Conservation (phyloP, 768 basidiomycete species). For the Leccinum subgranulosum region DNA sequence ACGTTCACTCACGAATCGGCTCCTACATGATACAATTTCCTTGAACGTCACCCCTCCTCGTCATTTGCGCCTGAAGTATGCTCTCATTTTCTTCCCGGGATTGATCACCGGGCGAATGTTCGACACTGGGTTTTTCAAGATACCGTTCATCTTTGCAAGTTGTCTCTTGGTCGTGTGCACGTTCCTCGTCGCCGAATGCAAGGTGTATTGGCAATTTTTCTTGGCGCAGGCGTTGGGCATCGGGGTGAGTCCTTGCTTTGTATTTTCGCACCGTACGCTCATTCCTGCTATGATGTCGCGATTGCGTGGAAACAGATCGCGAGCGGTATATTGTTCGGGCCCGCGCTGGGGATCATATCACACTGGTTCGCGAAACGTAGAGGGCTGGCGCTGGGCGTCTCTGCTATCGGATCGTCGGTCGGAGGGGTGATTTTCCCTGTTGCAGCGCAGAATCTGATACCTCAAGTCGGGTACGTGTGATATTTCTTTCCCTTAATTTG, state of each 20-base stretch:
- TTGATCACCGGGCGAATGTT: constrained; percentile 66
- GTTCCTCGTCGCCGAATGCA: constrained; percentile 71
- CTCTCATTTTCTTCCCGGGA: constrained; percentile 60
- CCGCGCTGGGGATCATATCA: constrained; percentile 54
- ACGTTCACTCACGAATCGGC: neutral
- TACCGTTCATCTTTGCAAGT: constrained; percentile 47
- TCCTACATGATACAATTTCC: neutral
- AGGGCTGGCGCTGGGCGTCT: constrained; percentile 56
- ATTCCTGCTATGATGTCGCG: neutral
- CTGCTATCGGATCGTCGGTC: constrained; percentile 62
- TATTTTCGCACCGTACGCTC: neutral
- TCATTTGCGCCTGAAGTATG: constrained; percentile 42
- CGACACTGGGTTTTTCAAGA: constrained; percentile 65
- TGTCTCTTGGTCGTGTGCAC: constrained; percentile 50
- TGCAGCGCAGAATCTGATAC: constrained; percentile 50
- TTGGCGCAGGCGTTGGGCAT: constrained; percentile 69
- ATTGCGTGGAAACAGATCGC: constrained; percentile 25
- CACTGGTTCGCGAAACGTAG: constrained; percentile 71
- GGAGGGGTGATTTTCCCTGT: constrained; percentile 73
- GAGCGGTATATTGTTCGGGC: constrained; percentile 60
- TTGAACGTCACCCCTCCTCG: neutral
- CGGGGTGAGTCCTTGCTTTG: constrained; percentile 43
- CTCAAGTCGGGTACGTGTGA: constrained; percentile 48
- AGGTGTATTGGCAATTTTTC: constrained; percentile 72
- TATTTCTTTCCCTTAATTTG: neutral